Evolutionary conservation across 202 grass and related monocot genomes (phyloP).

Genomic region (Zoysia matrella): DNA sequence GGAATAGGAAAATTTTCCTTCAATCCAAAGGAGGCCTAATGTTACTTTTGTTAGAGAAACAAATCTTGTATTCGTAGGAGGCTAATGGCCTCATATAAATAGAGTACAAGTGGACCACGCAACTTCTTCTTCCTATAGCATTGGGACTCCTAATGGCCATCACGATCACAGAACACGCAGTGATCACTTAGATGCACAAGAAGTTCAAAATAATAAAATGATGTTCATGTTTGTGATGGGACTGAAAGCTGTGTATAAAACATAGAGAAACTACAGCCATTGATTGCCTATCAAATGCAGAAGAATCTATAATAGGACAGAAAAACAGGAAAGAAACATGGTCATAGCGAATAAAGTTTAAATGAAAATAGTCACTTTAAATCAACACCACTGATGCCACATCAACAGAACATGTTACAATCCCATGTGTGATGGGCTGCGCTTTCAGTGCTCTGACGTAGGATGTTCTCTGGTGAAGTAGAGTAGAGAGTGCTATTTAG

Average conservation of each 20-base stretch:
- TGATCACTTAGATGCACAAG: background rate
- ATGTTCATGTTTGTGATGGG: background rate
- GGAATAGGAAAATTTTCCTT: too few species aligned
- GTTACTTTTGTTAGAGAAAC: too few species aligned
- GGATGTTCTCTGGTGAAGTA: background rate
- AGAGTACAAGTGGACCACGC: too few species aligned
- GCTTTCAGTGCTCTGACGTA: too few species aligned
- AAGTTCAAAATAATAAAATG: background rate
- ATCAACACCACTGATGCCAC: background rate
- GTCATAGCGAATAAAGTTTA: conserved; percentile 3
- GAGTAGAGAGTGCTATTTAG: background rate
- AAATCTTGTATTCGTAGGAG: too few species aligned
- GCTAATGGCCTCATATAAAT: too few species aligned
- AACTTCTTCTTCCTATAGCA: too few species aligned
- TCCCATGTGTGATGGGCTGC: background rate
- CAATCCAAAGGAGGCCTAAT: too few species aligned
- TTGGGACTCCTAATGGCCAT: too few species aligned
- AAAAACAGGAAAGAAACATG: background rate
- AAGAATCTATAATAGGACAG: background rate
- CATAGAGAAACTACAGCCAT: background rate
- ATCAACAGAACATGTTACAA: conserved; percentile 6
- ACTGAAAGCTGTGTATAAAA: background rate
- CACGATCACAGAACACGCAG: too few species aligned
- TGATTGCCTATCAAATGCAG: background rate
- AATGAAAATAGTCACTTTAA: background rate